Evolutionary conservation across 2,329 filamentous ascomycete genomes (phyloP), one percentile per base, ranked within the genome.

Genomic region (Rosellinia necatrix): DNA sequence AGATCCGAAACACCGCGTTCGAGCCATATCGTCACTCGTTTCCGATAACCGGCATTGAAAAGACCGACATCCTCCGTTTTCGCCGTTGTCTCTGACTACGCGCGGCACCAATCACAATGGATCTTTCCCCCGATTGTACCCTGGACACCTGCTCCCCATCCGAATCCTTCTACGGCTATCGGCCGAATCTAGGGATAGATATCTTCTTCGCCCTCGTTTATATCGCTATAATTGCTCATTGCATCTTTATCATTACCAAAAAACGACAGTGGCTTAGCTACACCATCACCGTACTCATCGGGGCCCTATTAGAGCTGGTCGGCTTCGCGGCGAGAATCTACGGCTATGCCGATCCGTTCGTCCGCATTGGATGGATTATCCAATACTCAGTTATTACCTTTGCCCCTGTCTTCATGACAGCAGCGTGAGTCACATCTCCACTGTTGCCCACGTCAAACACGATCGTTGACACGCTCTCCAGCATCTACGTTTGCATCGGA

Each of bases 151-250:
- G 59, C 27, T 15, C 46, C 4, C 1, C 47, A 10, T 57, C 52
- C 1, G 12, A 53, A 4, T 62, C 59, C n/a, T 49, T 10, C 46
- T 62, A 60, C 19, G 56, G 59, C 35, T 62, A 62, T 24, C 44
- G 56, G 27, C 59, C 59, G n/a, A 59, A 62, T 38, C 25, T 62
- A 8, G 59, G 59, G 19, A 54, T 62, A 32, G 53, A 59, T 25
- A 29, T 62, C 12, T 62, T 62, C 35, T 57, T 62, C 24, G 30
- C 21, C 46, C 49, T 59, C 22, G 49, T 62, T 37, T 62, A 62
- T 25, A 13, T 30, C 10, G 42, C 15, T 30, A 13, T 56, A 8
- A 17, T 56, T 6, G 21, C 13, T 17, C 30, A 53, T 8, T 56
- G 56, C 32, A 34, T 54, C 3, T 58, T 43, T n/a, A 13, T 60